Evolutionary conservation across 257 asterid species (phyloP), one percentile per base, ranked within the genome.

Genomic region (Ligustrum vulgare): DNA sequence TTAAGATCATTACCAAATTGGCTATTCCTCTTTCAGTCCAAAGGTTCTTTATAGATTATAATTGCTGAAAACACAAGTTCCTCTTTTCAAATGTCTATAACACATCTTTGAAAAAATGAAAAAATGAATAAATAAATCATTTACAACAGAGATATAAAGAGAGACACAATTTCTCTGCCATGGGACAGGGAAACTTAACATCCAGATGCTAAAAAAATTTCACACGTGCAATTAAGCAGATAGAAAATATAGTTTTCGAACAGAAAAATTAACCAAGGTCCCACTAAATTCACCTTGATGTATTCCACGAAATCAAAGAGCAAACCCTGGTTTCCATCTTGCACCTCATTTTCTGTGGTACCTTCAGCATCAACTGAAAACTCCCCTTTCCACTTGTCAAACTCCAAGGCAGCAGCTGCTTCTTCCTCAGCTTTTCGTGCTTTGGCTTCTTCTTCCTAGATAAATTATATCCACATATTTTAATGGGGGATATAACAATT

Each of bases 331-430:
- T 83, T 84, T 83, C 91, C 98, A 82, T 90, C 97, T 80, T 89
- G 93, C 45, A 89, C 79, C 76, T 89, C 99, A 71, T 88, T 90
- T 87, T 89, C 97, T 62, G 93, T 88, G 65, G 98, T 90, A 54
- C 99, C 98, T 86, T 95, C 98, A 67, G 93, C 99, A 86, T 93
- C 99, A 84, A 95, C 86, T 74, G 98, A 90, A 87, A 95, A 88
- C 34, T 82, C 99, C 74, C 91, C 96, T 82, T 91, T 95, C 99
- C 99, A 93, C 82, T 93, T 89, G 23, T 95, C 98, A 81, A 95
- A 95, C 86, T 95, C 99, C 35, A 87, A 56, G 8, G 97, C 97
- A 78, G 96, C 92, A 81, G 90, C 92, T 87, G 90, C 97, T 75
- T 95, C 99, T 86, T 95, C 99, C 87, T 90, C 90, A 25, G 91